Evolutionary conservation across 2,329 filamentous ascomycete species (phyloP).

Genomic region (Xylariaceae sp.): DNA sequence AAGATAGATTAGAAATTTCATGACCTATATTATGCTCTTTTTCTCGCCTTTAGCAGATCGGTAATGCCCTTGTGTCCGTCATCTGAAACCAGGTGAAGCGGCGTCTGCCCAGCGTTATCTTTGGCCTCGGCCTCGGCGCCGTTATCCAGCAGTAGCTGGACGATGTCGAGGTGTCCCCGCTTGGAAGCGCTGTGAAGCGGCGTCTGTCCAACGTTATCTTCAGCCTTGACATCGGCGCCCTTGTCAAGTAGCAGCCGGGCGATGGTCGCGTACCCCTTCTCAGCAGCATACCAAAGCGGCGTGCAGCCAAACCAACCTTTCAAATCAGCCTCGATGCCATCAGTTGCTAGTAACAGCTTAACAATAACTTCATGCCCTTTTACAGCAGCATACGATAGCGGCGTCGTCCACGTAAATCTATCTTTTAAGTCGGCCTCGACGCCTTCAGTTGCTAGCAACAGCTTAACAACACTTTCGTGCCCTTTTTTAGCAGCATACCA

Average conservation of each 20-base stretch:
- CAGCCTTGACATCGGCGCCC: background rate
- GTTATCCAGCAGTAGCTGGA: background rate
- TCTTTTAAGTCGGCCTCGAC: too few relatives aligned
- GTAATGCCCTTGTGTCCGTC: background rate
- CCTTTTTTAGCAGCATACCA: slow-evolving; percentile 2
- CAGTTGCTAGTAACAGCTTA: background rate
- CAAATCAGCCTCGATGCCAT: background rate
- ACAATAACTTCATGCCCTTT: background rate
- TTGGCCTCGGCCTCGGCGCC: background rate
- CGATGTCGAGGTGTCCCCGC: background rate
- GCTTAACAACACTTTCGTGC: background rate
- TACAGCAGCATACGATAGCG: too few relatives aligned
- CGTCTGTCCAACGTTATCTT: background rate
- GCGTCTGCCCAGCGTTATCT: background rate
- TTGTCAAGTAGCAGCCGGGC: background rate
- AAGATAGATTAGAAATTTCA: too few relatives aligned
- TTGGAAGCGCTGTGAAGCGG: background rate
- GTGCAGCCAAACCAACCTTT: background rate
- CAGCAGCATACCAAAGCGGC: background rate
- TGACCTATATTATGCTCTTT: too few relatives aligned
- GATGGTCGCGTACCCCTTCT: background rate
- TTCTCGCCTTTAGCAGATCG: too few relatives aligned
- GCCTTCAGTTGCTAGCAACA: background rate
- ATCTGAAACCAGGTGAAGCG: background rate
- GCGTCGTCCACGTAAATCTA: too few relatives aligned